These are phyloP conservation scores for Verticillium zaregamsianum DNA, from an alignment of 2,329 filamentous ascomycete species.

Conservation along the genomic window DNA sequence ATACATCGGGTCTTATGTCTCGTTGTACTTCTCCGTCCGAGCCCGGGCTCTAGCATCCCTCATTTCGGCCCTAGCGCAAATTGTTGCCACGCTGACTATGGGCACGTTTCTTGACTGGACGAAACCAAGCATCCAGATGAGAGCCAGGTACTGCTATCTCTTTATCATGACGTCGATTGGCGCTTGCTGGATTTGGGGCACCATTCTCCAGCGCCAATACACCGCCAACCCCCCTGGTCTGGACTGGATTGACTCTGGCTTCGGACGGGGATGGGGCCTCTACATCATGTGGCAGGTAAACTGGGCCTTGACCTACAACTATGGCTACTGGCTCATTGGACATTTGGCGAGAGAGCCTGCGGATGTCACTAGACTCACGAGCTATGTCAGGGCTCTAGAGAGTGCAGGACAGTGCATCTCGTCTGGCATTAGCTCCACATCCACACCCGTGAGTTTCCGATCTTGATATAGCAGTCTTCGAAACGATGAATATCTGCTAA, in stretches of 20 bases:
- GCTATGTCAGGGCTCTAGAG: conserved; percentile 8
- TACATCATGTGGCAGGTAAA: conserved; percentile 17
- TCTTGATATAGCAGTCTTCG: not conserved
- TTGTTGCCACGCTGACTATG: conserved; percentile 16
- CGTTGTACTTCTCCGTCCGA: conserved; percentile 15
- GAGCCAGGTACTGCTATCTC: conserved; percentile 14
- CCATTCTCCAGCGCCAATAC: conserved; percentile 15
- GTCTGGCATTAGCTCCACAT: conserved; percentile 10
- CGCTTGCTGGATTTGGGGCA: conserved; percentile 17
- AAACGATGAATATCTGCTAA: not conserved
- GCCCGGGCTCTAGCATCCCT: conserved; percentile 14
- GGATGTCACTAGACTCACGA: conserved; percentile 5
- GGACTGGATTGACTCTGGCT: conserved; percentile 15
- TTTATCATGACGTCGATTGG: conserved; percentile 15
- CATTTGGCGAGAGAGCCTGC: conserved; percentile 7
- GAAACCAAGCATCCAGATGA: conserved; percentile 11
- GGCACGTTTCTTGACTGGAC: conserved; percentile 18
- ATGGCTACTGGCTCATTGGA: conserved; percentile 8
- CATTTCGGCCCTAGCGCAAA: conserved; percentile 14
- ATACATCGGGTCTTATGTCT: conserved; percentile 16
- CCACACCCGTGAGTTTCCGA: conserved; percentile 5
- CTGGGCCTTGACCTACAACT: conserved; percentile 8
- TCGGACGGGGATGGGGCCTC: conserved; percentile 17
- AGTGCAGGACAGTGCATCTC: conserved; percentile 8
- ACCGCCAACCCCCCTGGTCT: conserved; percentile 8